phyloP scores from a whole-genome alignment of 805 yeast genomes.

The Metschnikowia reukaufii region DNA sequence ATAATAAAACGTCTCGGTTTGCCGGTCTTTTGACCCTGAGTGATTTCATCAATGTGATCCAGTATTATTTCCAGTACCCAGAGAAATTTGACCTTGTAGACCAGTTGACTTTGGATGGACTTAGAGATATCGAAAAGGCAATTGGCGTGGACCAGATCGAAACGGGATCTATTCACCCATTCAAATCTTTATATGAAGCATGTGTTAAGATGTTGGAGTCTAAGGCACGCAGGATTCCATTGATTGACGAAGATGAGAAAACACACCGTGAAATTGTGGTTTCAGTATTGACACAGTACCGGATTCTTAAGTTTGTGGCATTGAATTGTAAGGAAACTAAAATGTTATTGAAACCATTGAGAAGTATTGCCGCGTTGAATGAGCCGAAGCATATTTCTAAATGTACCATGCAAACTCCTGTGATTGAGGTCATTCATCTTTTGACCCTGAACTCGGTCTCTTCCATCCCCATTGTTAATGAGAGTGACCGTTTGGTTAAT shows the following conservation, averaged over 20 bases:
- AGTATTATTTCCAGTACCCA: constrained; percentile 86
- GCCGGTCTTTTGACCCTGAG: constrained; percentile 92
- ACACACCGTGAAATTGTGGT: constrained; percentile 93
- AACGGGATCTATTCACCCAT: constrained; percentile 86
- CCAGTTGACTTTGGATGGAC: constrained; percentile 77
- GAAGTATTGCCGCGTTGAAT: constrained; percentile 66
- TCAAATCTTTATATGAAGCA: constrained; percentile 85
- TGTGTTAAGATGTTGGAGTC: constrained; percentile 88
- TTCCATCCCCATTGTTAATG: constrained; percentile 91
- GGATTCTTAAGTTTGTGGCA: constrained; percentile 93
- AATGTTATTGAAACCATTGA: constrained; percentile 73
- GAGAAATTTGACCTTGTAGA: constrained; percentile 88
- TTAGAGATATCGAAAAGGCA: constrained; percentile 81
- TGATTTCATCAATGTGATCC: constrained; percentile 93
- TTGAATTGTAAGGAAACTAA: constrained; percentile 94
- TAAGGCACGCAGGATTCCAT: constrained; percentile 88
- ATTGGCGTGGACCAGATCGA: constrained; percentile 86
- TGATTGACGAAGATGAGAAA: constrained; percentile 91
- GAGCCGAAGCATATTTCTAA: constrained; percentile 57
- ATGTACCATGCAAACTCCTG: constrained; percentile 88
- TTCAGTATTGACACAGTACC: constrained; percentile 90
- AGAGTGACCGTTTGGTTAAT: constrained; percentile 63
- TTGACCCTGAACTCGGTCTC: constrained; percentile 80
- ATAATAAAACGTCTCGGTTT: constrained; percentile 80
- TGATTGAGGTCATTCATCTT: constrained; percentile 84